phyloP scores from a whole-genome alignment of 176 grass and related monocot species.

The Canna indica region DNA sequence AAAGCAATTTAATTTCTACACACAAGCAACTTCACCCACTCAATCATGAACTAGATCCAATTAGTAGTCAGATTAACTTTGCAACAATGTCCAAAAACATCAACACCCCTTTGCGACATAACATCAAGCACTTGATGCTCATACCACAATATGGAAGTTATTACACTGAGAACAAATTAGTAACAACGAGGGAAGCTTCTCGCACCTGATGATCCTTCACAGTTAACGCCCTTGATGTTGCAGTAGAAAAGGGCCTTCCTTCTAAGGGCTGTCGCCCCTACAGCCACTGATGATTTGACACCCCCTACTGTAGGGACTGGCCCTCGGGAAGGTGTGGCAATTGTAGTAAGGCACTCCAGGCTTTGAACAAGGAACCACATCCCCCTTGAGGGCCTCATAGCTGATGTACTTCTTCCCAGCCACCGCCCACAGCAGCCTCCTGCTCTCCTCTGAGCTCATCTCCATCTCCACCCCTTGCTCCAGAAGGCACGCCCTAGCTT shows the following conservation, averaged over 20 bases:
- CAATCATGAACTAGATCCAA: neutral
- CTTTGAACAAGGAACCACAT: slow-evolving; percentile 66
- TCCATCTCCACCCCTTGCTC: slow-evolving; percentile 29
- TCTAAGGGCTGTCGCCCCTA: slow-evolving; percentile 9
- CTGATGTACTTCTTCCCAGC: slow-evolving; percentile 63
- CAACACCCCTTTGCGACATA: neutral
- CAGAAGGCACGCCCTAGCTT: neutral
- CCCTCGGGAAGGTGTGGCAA: slow-evolving; percentile 60
- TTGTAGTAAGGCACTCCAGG: slow-evolving; percentile 92
- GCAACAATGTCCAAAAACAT: neutral
- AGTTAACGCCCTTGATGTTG: neutral
- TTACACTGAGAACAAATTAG: no score
- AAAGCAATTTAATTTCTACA: neutral
- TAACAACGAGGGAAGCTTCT: neutral
- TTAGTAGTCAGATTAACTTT: neutral
- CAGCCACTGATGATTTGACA: slow-evolving; percentile 84
- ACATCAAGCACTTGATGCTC: neutral
- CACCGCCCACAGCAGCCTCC: slow-evolving; percentile 36
- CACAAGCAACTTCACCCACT: neutral
- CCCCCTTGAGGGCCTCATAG: slow-evolving; percentile 71
- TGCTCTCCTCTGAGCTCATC: slow-evolving; percentile 42
- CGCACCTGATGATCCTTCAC: neutral
- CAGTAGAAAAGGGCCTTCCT: neutral
- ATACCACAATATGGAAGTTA: neutral
- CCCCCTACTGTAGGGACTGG: slow-evolving; percentile 70